A percentile compares a stretch with the other conserved stretches of the same genome.
Conservation (phyloP, 371 early-diverging fungal species). For the Mortierella polycephala region DNA sequence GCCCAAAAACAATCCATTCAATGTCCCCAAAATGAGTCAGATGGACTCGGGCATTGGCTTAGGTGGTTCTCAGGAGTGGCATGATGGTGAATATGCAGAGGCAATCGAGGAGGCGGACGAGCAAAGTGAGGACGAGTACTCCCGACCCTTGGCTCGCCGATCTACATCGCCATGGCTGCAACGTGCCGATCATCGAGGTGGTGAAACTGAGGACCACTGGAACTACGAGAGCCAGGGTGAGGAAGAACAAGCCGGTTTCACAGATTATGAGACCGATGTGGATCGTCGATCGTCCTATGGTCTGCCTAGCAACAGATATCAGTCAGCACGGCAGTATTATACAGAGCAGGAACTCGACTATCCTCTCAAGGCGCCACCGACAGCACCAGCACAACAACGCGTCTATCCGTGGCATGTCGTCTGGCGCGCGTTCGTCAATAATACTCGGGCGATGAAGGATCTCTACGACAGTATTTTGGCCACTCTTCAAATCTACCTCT, state of each 20-base stretch:
- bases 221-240: constrained; percentile 2
- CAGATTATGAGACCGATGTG: constrained; percentile 11
- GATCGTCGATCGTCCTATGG: constrained; percentile 4
- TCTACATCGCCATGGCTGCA: not conserved
- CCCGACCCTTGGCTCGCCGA: not conserved
- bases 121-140: not conserved
- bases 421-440: constrained; percentile 2
- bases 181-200: no score
- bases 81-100: constrained; percentile 11
- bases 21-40: constrained; percentile 28
- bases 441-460: not conserved
- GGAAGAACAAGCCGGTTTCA: not conserved
- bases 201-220: not conserved
- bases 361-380: not conserved
- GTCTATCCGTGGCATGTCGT: constrained; percentile 49
- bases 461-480: not conserved
- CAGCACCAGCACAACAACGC: not conserved
- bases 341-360: not conserved
- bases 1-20: constrained; percentile 5
- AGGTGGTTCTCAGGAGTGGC: constrained; percentile 10
- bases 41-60: constrained; percentile 40
- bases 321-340: not conserved
- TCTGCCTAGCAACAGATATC: not conserved
- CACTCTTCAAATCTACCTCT: not conserved
- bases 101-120: constrained; percentile 1